Conservation (phyloP, 192 early-diverging fungal species). For the Coemansia sp. region DNA sequence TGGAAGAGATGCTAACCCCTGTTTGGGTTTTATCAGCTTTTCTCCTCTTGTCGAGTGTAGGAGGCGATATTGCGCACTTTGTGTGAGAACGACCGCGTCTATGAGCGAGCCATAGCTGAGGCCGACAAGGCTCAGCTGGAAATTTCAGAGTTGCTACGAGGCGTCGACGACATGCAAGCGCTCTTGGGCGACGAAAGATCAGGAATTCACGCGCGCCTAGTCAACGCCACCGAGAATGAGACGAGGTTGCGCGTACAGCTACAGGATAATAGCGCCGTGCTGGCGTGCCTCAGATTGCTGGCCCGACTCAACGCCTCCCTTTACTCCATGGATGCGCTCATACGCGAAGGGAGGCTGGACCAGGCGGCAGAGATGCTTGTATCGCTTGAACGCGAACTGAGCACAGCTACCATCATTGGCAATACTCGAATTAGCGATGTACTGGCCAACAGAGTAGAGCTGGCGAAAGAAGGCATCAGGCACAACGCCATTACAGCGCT, state of each 20-base stretch:
- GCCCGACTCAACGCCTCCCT: constrained; percentile 8
- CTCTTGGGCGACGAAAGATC: constrained; percentile 29
- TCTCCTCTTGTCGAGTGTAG: background rate
- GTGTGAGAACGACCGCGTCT: constrained; percentile 5
- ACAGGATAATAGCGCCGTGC: constrained; percentile 3
- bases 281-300: constrained; percentile 13
- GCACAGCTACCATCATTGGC: constrained; percentile 1
- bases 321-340: constrained; percentile 11
- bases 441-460: constrained; percentile 3
- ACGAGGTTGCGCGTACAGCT: constrained; percentile 2
- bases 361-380: constrained; percentile 13
- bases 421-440: constrained; percentile 6
- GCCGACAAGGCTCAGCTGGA: constrained; percentile 8
- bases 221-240: constrained; percentile 9
- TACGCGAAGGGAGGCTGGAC: background rate
- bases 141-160: constrained; percentile 16
- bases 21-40: background rate
- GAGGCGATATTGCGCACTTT: constrained; percentile 6
- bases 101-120: constrained; percentile 1
- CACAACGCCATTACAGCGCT: constrained; percentile 8
- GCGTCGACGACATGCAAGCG: constrained; percentile 29
- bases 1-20: background rate
- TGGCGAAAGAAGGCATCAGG: constrained; percentile 18
- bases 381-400: constrained; percentile 1
- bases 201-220: constrained; percentile 20